Base-by-base conservation (phyloP, 169 alveolate species). In the Fabrea salina region DNA sequence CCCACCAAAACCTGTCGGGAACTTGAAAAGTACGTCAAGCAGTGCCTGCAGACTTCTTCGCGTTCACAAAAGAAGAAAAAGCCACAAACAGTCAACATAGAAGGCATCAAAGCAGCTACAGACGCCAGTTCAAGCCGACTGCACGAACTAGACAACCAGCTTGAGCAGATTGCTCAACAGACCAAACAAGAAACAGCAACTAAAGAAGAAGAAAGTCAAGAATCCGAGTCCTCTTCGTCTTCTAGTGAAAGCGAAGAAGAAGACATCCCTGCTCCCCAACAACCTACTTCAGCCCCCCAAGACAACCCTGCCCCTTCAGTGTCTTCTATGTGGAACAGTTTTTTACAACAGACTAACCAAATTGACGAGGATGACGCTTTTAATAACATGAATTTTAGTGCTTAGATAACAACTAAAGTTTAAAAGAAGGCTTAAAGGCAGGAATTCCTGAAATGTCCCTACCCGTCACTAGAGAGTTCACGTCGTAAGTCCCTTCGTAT, bases 401-500 rank as follows among this genome's bases (percentile, higher is more conserved):
- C n/a, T n/a, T n/a, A n/a, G n/a, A n/a, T n/a, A n/a, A n/a, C n/a
- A 6, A 58, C 33, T 58, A 27, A 58, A 22, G 49, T 66, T 40
- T 35, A 40, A 32, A 66, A 1, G 47, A 35, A 19, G 76, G n/a
- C 57, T 66, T 66, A 70, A 85, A 53, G 13, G 91, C 85, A 19
- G 56, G 39, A 8, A 41, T 1, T 27, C 91, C 91, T 0, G 89
- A 78, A 3, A 80, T 54, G 8, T 56, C 80, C 11, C 88, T 80
- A 2, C 88, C 91, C 30, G 91, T 90, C 3, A 86, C 57, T 19
- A 86, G 84, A 51, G 70, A 71, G 44, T 80, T 90, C 53, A 93
- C 82, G 56, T 93, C 97, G 74, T 93, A 93, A 30, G 96, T 93
- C 16, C 97, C 97, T 68, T 91, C 97, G 66, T 86, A 91, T 19